Evolutionary conservation across 1,284 basidiomycete genomes (phyloP).

Genomic region (Moesziomyces aphidis): DNA sequence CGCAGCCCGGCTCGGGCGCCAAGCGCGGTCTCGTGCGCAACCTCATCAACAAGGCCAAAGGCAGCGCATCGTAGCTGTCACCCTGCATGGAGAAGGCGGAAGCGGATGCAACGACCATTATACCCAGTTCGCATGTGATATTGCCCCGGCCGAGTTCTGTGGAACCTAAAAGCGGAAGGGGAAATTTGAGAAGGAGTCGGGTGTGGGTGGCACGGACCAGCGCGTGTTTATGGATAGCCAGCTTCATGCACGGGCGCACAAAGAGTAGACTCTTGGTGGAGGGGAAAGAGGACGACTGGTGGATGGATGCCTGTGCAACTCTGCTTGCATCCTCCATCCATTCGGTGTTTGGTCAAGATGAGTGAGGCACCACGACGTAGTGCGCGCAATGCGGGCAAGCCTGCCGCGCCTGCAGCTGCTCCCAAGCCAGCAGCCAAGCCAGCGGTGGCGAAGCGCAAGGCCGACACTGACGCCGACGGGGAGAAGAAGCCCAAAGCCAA

Average conservation of each 20-base stretch:
- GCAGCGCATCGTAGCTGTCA: not conserved
- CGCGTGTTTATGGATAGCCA: too few relatives aligned
- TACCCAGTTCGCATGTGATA: not conserved
- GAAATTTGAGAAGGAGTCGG: not conserved
- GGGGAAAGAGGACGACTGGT: too few relatives aligned
- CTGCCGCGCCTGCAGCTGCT: slow-evolving; percentile 15
- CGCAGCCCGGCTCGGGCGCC: not conserved
- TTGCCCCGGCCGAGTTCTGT: not conserved
- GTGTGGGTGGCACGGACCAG: not conserved
- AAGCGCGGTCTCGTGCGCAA: slow-evolving; percentile 37
- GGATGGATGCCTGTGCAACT: too few relatives aligned
- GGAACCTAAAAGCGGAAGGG: not conserved
- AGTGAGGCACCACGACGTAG: slow-evolving; percentile 28
- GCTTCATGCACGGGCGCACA: too few relatives aligned
- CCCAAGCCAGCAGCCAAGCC: slow-evolving; percentile 11
- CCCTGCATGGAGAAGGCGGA: not conserved
- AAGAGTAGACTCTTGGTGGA: too few relatives aligned
- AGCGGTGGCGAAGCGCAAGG: not conserved
- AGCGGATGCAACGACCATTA: not conserved
- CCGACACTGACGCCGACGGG: not conserved
- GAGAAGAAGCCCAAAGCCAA: slow-evolving; percentile 32
- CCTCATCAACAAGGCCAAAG: slow-evolving; percentile 41
- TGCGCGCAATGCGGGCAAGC: slow-evolving; percentile 32
- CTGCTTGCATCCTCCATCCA: not conserved
- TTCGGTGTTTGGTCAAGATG: slow-evolving; percentile 1